Evolutionary conservation across 768 basidiomycete species (phyloP).

Genomic region (Leccinum boreale): DNA sequence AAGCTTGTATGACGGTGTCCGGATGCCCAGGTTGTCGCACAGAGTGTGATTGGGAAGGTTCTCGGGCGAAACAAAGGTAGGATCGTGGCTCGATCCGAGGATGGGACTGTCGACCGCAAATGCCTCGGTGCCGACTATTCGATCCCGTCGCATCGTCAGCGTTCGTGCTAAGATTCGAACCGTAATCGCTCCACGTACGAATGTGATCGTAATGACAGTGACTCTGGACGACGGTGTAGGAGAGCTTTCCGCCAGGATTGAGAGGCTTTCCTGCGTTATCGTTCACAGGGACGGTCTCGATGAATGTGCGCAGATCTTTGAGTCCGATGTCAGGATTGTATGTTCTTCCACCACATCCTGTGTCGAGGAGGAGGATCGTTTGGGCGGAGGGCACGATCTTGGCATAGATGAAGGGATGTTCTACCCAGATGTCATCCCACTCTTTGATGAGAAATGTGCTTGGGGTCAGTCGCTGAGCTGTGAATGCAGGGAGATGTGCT

Average conservation of each 20-base stretch:
- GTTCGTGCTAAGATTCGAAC: background rate
- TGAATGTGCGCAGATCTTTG: conserved; percentile 45
- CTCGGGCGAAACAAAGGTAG: conserved; percentile 39
- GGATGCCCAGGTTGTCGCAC: conserved; percentile 40
- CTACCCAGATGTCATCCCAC: conserved; percentile 47
- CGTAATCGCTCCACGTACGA: conserved; percentile 37
- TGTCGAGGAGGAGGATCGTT: conserved; percentile 50
- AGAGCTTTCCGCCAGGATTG: conserved; percentile 40
- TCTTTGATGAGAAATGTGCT: conserved; percentile 47
- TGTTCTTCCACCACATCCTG: conserved; percentile 52
- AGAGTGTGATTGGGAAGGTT: conserved; percentile 46
- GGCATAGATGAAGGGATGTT: conserved; percentile 55
- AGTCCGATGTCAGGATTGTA: conserved; percentile 38
- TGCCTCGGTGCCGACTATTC: conserved; percentile 43
- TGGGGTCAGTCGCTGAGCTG: conserved; percentile 31
- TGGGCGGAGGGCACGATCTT: conserved; percentile 38
- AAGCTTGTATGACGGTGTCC: conserved; percentile 44
- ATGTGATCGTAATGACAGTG: conserved; percentile 63
- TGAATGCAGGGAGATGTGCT: conserved; percentile 30
- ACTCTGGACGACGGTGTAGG: conserved; percentile 47
- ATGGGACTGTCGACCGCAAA: conserved; percentile 47
- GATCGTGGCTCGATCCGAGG: conserved; percentile 46
- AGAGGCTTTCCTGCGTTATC: conserved; percentile 44
- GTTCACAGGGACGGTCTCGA: conserved; percentile 42
- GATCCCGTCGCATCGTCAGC: background rate